Evolutionary conservation across 768 basidiomycete species (phyloP).

Genomic region (Mycena latifolia): DNA sequence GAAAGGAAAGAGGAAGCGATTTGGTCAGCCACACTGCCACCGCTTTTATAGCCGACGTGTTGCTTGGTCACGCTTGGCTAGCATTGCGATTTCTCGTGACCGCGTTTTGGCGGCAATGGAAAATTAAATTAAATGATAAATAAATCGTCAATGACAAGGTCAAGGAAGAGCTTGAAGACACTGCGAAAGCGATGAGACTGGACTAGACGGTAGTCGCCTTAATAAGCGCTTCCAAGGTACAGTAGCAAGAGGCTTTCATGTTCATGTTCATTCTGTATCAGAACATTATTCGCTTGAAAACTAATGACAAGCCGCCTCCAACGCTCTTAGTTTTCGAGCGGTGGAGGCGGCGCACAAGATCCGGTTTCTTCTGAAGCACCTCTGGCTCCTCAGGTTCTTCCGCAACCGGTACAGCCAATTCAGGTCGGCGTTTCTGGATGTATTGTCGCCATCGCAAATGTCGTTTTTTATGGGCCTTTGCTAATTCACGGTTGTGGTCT

Average conservation of each 20-base stretch:
- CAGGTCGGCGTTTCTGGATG: not conserved
- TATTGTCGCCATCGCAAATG: not conserved
- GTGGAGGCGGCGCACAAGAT: constrained; percentile 9
- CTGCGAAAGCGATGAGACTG: too few relatives aligned
- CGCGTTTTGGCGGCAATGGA: not conserved
- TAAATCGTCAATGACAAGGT: too few relatives aligned
- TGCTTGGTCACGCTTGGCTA: not conserved
- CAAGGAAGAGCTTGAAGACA: too few relatives aligned
- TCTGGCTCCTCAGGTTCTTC: constrained; percentile 1
- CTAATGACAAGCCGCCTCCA: constrained; percentile 17
- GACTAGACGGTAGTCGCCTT: too few relatives aligned
- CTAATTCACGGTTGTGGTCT: not conserved
- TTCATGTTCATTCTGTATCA: not conserved
- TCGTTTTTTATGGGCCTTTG: not conserved
- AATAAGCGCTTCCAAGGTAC: too few relatives aligned
- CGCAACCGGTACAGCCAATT: not conserved
- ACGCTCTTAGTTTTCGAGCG: constrained; percentile 23
- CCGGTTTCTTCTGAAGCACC: not conserved
- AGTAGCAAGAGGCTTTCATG: too few relatives aligned
- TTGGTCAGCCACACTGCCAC: too few relatives aligned
- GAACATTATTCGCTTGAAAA: constrained; percentile 5
- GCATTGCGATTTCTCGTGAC: not conserved
- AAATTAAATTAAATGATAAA: not conserved
- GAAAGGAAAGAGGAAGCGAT: too few relatives aligned
- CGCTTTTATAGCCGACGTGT: not conserved